Conservation (phyloP, 2,329 filamentous ascomycete genomes). For the Pyrenochaeta sp. region DNA sequence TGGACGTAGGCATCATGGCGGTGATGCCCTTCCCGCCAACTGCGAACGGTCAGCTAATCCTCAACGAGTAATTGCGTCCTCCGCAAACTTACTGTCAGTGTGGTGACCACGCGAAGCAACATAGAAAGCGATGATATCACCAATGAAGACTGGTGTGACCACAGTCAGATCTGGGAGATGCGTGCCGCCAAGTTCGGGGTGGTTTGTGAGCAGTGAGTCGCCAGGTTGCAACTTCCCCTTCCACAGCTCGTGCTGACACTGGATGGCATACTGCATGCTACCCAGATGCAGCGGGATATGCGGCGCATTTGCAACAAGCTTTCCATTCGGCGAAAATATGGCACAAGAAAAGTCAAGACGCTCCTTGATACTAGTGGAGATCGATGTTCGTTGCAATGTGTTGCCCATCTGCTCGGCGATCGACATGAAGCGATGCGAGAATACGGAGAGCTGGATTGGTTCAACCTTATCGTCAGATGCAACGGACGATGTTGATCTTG, state of each 20-base stretch:
- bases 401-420: conserved; percentile 68
- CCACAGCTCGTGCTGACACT: conserved; percentile 50
- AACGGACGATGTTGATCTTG: too few species aligned
- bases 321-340: conserved; percentile 53
- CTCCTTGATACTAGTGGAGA: conserved; percentile 60
- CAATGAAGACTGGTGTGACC: conserved; percentile 54
- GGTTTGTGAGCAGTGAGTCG: conserved; percentile 53
- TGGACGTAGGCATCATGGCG: not conserved
- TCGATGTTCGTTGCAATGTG: conserved; percentile 64
- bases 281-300: conserved; percentile 56
- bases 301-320: conserved; percentile 54
- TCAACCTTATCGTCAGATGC: conserved; percentile 39
- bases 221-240: conserved; percentile 45
- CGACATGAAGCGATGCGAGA: conserved; percentile 66
- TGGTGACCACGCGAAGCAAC: conserved; percentile 52
- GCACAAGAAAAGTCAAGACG: conserved; percentile 57
- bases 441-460: conserved; percentile 64
- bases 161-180: conserved; percentile 55
- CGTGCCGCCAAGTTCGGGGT: conserved; percentile 51
- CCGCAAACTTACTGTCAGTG: not conserved
- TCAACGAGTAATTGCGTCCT: not conserved
- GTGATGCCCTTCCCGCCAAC: not conserved
- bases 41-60: not conserved
- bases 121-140: not conserved
- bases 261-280: conserved; percentile 54